Percentiles rank a stretch among this genome's conserved stretches.
phyloP scores from a whole-genome alignment of 768 basidiomycete genomes.

The Suillus spraguei region DNA sequence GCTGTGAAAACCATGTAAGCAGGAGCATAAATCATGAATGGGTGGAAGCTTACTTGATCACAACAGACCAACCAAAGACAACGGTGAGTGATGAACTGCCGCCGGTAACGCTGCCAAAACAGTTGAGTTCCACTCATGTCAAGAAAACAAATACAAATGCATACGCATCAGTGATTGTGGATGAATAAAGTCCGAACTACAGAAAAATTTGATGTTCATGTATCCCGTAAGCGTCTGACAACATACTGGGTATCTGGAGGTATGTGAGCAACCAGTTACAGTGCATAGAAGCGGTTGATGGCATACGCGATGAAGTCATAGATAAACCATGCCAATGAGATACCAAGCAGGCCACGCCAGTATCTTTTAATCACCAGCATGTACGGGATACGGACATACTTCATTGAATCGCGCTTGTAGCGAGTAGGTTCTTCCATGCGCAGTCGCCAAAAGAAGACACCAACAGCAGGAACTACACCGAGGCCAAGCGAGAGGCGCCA shows the following conservation, averaged over 20 bases:
- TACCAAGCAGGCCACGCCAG: conserved; percentile 70
- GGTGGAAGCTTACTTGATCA: conserved; percentile 65
- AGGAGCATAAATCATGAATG: conserved; percentile 39
- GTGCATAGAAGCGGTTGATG: background rate
- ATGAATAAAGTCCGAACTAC: conserved; percentile 82
- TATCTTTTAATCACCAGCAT: conserved; percentile 77
- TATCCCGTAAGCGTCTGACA: background rate
- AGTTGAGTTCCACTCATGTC: background rate
- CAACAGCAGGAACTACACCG: conserved; percentile 76
- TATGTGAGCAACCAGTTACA: background rate
- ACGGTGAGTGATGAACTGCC: conserved; percentile 50
- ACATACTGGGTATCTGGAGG: conserved; percentile 63
- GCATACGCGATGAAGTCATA: conserved; percentile 80
- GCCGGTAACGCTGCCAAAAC: conserved; percentile 56
- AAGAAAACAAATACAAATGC: conserved; percentile 12
- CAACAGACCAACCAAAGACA: conserved; percentile 82
- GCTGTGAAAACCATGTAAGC: conserved; percentile 30
- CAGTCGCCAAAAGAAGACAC: conserved; percentile 86
- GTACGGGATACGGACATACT: conserved; percentile 72
- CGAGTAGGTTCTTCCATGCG: conserved; percentile 79
- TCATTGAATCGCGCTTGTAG: conserved; percentile 82
- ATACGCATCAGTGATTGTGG: conserved; percentile 70
- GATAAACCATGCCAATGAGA: conserved; percentile 83
- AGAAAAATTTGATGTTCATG: conserved; percentile 6
- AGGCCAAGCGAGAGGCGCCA: conserved; percentile 89